Evolutionary conservation across 129 eudicot genomes (phyloP), one percentile per base, ranked within the genome.

Genomic region (Heracleum sosnowskyi): DNA sequence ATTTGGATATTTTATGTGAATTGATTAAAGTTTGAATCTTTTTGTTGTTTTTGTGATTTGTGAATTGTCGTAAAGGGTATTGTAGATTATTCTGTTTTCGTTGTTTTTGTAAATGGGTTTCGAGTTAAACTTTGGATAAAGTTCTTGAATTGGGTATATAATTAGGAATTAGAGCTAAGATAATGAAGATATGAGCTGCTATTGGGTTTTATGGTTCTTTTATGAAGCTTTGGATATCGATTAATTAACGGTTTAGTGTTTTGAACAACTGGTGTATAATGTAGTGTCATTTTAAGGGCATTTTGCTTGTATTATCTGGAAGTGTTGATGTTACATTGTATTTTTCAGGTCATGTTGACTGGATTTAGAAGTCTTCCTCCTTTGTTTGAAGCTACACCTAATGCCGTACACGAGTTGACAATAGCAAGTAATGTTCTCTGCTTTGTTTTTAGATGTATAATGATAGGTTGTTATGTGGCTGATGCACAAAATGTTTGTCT

Each of bases 291-390:
- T n/a, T 13, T 15, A 13, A 31, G 72, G 22, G 72, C 20, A 33
- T 29, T 62, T 62, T 62, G 11, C 34, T 60, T 60, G 24, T 4
- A 31, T 16, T 0, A 13, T 66, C 11, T 35, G 34, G 20, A 28
- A 13, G 36, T 29, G 37, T 29, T 31, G 71, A 15, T 31, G 13
- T 60, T 62, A 28, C 69, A 9, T 62, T 62, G 6, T 62, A 62
- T 62, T 4, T 28, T 86, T 78, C 88, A 94, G 98, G 91, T 94
- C 74, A 74, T 75, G 78, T 53, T 94, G 80, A 91, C 91, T 36
- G 90, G 84, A 73, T 94, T 94, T 81, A 94, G 82, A 81, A 94
- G 98, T 79, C 96, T 94, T 22, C 97, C 97, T 69, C 98, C 98
- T 51, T 82, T 91, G 77, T 85, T 94, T 80, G 89, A 86, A 78